These are phyloP conservation scores for Yarrowia sp. DNA, from an alignment of 805 yeast genomes.

Conservation along the genomic window DNA sequence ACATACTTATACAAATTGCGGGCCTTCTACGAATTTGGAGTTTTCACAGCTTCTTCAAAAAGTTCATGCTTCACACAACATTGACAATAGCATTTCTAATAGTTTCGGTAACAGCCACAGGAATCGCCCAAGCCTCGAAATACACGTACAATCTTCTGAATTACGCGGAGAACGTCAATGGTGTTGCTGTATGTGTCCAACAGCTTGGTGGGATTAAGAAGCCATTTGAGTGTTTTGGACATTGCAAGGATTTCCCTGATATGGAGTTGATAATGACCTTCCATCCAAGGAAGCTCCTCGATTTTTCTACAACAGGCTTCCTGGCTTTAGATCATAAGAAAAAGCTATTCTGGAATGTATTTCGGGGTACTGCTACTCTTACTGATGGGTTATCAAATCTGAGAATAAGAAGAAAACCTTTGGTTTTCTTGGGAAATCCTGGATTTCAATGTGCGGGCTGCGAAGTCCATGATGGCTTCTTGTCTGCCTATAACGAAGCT, in stretches of 20 bases:
- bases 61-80: too few relatives aligned
- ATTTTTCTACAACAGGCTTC: not conserved
- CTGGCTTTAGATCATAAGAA: not conserved
- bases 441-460: not conserved
- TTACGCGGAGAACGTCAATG: not conserved
- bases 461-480: not conserved
- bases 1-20: too few relatives aligned
- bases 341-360: not conserved
- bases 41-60: too few relatives aligned
- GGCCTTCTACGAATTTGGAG: too few relatives aligned
- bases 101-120: not conserved
- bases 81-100: too few relatives aligned
- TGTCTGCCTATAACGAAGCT: constrained; percentile 1
- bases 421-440: not conserved
- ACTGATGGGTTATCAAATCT: not conserved
- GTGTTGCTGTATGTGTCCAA: not conserved
- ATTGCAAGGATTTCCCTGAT: not conserved
- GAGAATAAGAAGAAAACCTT: not conserved
- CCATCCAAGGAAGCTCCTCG: not conserved
- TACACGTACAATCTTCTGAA: not conserved
- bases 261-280: not conserved
- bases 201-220: not conserved
- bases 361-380: not conserved
- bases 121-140: not conserved
- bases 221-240: not conserved